Evolutionary conservation across 306 rosid genomes (phyloP).

Genomic region (Cicer arietinum): DNA sequence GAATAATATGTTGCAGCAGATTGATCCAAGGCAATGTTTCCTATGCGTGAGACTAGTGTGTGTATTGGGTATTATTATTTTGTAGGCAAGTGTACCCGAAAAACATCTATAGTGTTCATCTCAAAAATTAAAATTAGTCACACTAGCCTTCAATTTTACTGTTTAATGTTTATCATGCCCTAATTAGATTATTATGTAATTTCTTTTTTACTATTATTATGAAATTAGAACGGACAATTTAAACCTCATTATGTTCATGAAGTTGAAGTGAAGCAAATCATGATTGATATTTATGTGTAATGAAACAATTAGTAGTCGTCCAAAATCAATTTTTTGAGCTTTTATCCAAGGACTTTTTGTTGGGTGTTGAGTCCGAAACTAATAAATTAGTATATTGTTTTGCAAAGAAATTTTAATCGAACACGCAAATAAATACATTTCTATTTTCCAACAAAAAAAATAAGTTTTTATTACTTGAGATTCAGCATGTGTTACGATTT

Average conservation of each 20-base stretch:
- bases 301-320: too few relatives aligned
- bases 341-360: not conserved
- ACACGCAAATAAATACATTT: not conserved
- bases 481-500: too few relatives aligned
- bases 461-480: too few relatives aligned
- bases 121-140: slow-evolving; percentile 15
- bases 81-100: not conserved
- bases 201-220: too few relatives aligned
- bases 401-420: not conserved
- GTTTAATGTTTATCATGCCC: too few relatives aligned
- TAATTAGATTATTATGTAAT: too few relatives aligned
- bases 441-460: too few relatives aligned
- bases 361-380: slow-evolving; percentile 26
- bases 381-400: not conserved
- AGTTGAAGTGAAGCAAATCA: not conserved
- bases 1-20: not conserved
- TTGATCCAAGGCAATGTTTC: not conserved
- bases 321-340: too few relatives aligned
- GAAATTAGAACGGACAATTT: not conserved
- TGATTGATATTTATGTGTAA: too few relatives aligned
- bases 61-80: too few relatives aligned
- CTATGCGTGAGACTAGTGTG: not conserved
- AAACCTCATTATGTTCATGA: not conserved
- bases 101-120: not conserved
- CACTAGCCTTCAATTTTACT: too few relatives aligned